Evolutionary conservation across 345 rosid species (phyloP), one percentile per base, ranked within the genome.

Genomic region (Kandelia obovata): DNA sequence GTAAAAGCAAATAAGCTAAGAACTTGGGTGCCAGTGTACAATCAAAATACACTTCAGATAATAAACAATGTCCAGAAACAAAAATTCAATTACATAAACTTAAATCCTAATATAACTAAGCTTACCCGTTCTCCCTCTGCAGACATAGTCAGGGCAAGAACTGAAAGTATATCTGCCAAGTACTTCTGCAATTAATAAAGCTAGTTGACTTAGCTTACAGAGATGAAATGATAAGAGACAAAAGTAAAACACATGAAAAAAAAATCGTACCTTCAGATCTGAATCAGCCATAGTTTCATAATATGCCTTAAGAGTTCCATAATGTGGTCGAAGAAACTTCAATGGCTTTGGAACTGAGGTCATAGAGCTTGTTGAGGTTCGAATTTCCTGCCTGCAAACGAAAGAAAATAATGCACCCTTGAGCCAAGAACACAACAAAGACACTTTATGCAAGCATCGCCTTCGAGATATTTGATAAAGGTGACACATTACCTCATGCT

Each of bases 301-400:
- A 75, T 61, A 86, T 53, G 82, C 84, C 65, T 95, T 95, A 11
- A 95, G 85, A 64, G 91, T 80, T 81, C 87, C 98, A 81, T 92
- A 95, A 82, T 95, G 97, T 43, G 97, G 97, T 26, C 98, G 91
- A 53, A 95, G 98, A 83, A 95, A 95, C 83, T 92, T 95, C 71
- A 95, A 84, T 10, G 97, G 98, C 83, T 95, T 95, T 25, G 98
- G 99, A 76, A 92, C 98, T 32, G 98, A 92, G 26, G 99, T 95
- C 99, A 95, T 92, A 31, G 99, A 95, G 80, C 98, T 92, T 5
- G 98, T 95, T 64, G 99, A 79, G 30, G 89, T 86, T 26, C 97
- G 87, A 31, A 95, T 92, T 77, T 92, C 99, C 72, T 90, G 94
- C 87, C 99, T 95, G 71, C 61, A 75, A 34, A 58, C 20, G 23